Conservation (phyloP, 345 rosid genomes). For the Citrus maxima region DNA sequence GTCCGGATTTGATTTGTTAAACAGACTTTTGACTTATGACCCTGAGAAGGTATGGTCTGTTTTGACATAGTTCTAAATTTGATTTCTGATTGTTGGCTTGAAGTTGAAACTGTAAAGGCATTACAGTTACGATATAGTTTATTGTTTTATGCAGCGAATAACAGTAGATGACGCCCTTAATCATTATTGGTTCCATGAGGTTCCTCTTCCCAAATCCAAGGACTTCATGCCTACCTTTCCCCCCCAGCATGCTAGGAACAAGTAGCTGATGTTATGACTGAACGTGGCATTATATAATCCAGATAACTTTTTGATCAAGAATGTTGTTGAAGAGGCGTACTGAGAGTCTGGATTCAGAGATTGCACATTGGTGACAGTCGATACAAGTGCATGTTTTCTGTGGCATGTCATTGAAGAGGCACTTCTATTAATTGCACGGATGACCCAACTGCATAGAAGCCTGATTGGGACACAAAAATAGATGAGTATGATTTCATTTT, state of each 20-base stretch:
- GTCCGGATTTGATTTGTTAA: constrained; percentile 75
- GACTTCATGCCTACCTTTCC: constrained; percentile 83
- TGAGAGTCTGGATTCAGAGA: neutral
- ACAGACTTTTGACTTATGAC: constrained; percentile 58
- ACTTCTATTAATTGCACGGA: neutral
- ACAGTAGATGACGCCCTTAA: constrained; percentile 73
- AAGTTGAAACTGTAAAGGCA: neutral
- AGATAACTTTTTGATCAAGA: no score
- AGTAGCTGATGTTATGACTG: constrained; percentile 23
- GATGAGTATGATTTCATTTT: neutral
- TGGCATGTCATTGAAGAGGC: neutral
- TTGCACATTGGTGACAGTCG: neutral
- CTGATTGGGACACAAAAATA: neutral
- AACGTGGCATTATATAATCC: neutral
- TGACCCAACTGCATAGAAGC: neutral
- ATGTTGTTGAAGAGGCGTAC: neutral
- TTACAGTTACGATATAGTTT: constrained; percentile 10
- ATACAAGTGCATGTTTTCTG: neutral
- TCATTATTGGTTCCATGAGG: constrained; percentile 82
- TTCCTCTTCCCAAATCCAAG: constrained; percentile 68
- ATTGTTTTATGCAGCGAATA: constrained; percentile 52
- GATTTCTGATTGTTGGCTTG: neutral
- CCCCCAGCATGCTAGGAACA: constrained; percentile 31
- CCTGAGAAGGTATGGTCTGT: constrained; percentile 55
- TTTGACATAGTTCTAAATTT: neutral